These are phyloP conservation scores for Scenedesmus sp. DNA, from an alignment of 163 green algal genomes.

Conservation along the genomic window DNA sequence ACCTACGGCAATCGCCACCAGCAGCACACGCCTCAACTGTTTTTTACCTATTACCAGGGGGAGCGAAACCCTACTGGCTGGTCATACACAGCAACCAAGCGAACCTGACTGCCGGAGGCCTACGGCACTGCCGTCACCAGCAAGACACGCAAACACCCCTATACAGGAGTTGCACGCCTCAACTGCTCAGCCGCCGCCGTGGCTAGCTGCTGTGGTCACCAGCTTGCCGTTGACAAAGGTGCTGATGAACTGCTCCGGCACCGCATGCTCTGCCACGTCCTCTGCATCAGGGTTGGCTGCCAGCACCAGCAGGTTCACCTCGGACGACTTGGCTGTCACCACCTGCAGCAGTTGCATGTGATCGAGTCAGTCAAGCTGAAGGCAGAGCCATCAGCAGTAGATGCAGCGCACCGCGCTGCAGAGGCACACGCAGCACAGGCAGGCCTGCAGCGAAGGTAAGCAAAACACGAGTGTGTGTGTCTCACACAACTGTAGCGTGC, in stretches of 20 bases:
- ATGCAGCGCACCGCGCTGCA: neutral
- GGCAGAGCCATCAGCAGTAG: too few relatives aligned
- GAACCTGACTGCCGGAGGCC: too few relatives aligned
- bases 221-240: slow-evolving; percentile 78
- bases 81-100: too few relatives aligned
- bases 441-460: too few relatives aligned
- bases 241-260: slow-evolving; percentile 93
- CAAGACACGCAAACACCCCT: neutral
- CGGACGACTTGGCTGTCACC: slow-evolving; percentile 87
- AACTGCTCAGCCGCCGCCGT: slow-evolving; percentile 47
- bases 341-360: slow-evolving; percentile 59
- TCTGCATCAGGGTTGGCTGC: slow-evolving; percentile 56
- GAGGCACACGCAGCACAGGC: neutral
- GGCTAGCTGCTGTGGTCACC: slow-evolving; percentile 70
- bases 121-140: too few relatives aligned
- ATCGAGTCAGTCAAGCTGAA: too few relatives aligned
- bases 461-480: neutral
- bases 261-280: slow-evolving; percentile 75
- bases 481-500: too few relatives aligned
- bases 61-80: too few relatives aligned
- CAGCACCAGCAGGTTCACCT: slow-evolving; percentile 83
- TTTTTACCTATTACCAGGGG: neutral
- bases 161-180: too few relatives aligned
- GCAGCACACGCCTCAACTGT: neutral
- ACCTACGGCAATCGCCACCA: too few relatives aligned